phyloP scores from a whole-genome alignment of 352 stramenopile genomes.

The Pythium chondricola region DNA sequence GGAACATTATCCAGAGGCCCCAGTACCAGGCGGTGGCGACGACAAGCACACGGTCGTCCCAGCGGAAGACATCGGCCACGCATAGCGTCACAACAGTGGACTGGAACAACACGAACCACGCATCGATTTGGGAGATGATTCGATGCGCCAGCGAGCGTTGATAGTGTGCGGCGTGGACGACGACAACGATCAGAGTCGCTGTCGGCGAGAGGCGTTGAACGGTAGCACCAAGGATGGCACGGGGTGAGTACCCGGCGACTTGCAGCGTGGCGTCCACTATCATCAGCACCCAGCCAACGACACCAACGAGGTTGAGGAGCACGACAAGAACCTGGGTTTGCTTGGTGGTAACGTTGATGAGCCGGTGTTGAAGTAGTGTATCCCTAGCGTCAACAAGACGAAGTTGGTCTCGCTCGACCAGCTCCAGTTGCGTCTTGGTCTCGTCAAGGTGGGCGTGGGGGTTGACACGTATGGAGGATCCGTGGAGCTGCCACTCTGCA shows the following conservation, averaged over 20 bases:
- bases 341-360: background rate
- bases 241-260: too few relatives aligned
- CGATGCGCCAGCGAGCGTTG: slow-evolving; percentile 3
- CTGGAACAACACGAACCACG: slow-evolving; percentile 16
- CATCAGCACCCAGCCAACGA: background rate
- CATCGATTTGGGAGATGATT: slow-evolving; percentile 12
- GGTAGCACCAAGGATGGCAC: too few relatives aligned
- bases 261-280: background rate
- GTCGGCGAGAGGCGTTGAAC: too few relatives aligned
- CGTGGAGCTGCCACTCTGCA: background rate
- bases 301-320: background rate
- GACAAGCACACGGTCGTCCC: slow-evolving; percentile 7
- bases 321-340: too few relatives aligned
- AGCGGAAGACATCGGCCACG: slow-evolving; percentile 7
- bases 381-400: slow-evolving; percentile 9
- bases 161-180: slow-evolving; percentile 2
- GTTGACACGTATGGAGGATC: background rate
- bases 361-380: background rate
- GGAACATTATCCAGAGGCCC: slow-evolving; percentile 16
- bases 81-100: background rate
- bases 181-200: background rate
- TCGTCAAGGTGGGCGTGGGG: too few relatives aligned
- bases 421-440: slow-evolving; percentile 1
- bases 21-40: slow-evolving; percentile 5
- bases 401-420: slow-evolving; percentile 9